phyloP scores from a whole-genome alignment of 176 grass and related monocot genomes.

The Aegilops longissima region DNA sequence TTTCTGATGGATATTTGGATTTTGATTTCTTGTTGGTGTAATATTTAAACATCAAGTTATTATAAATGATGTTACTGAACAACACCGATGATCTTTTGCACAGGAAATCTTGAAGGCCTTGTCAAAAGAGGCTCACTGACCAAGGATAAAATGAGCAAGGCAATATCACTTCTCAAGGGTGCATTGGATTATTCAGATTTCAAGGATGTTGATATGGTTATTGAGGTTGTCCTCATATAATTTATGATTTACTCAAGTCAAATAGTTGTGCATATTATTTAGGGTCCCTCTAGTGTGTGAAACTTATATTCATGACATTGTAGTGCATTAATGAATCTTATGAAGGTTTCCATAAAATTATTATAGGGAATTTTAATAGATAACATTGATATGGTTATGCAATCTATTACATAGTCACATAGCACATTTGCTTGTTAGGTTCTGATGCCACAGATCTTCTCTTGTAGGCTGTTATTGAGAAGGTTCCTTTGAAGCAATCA shows the following conservation, averaged over 20 bases:
- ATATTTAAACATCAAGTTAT: neutral
- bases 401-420: neutral
- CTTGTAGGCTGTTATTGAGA: constrained; percentile 90
- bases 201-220: constrained; percentile 95
- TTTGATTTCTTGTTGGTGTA: neutral
- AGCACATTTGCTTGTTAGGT: constrained; percentile 13
- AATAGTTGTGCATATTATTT: neutral
- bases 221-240: constrained; percentile 53
- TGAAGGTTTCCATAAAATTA: neutral
- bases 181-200: constrained; percentile 83
- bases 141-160: constrained; percentile 79
- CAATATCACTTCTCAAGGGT: constrained; percentile 80
- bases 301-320: neutral
- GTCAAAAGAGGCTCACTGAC: constrained; percentile 84
- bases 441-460: constrained; percentile 10
- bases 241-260: neutral
- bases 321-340: neutral
- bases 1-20: neutral
- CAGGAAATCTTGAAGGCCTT: constrained; percentile 88
- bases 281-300: neutral
- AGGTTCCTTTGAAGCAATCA: constrained; percentile 80
- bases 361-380: neutral
- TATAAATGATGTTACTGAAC: constrained; percentile 13
- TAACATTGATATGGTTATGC: constrained; percentile 3
- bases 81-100: neutral